phyloP scores from a whole-genome alignment of 2,329 filamentous ascomycete genomes.

The Trichoderma citrinoviride region DNA sequence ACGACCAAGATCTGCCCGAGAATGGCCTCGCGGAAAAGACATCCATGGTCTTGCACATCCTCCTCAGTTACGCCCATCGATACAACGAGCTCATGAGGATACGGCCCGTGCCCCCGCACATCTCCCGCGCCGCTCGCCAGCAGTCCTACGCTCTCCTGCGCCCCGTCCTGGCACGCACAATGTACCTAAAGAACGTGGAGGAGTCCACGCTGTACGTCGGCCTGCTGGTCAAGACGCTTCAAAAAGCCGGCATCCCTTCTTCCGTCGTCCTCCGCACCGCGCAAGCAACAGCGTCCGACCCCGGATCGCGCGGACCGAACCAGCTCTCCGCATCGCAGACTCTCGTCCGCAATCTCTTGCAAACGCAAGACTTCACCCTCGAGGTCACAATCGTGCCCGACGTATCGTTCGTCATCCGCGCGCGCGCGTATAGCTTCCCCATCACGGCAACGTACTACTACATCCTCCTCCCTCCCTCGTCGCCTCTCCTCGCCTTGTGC shows the following conservation, averaged over 20 bases:
- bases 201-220: slow-evolving; percentile 44
- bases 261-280: slow-evolving; percentile 44
- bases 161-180: slow-evolving; percentile 50
- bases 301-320: slow-evolving; percentile 33
- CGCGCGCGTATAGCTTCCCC: slow-evolving; percentile 45
- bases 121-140: slow-evolving; percentile 38
- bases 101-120: slow-evolving; percentile 47
- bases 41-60: slow-evolving; percentile 66
- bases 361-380: slow-evolving; percentile 42
- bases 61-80: slow-evolving; percentile 76
- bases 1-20: slow-evolving; percentile 39
- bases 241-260: slow-evolving; percentile 46
- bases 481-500: slow-evolving; percentile 39
- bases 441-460: slow-evolving; percentile 47
- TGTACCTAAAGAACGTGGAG: slow-evolving; percentile 43
- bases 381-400: slow-evolving; percentile 47
- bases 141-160: slow-evolving; percentile 51
- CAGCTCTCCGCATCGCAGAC: slow-evolving; percentile 44
- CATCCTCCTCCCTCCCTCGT: slow-evolving; percentile 40
- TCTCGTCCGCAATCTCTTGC: slow-evolving; percentile 44
- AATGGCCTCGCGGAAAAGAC: slow-evolving; percentile 62
- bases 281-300: slow-evolving; percentile 32
- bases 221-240: slow-evolving; percentile 44
- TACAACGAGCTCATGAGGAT: slow-evolving; percentile 69
- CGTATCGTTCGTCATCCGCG: slow-evolving; percentile 43